These are phyloP conservation scores for Aspergillus caelatus DNA, from an alignment of 2,329 filamentous ascomycete species.

Conservation along the genomic window DNA sequence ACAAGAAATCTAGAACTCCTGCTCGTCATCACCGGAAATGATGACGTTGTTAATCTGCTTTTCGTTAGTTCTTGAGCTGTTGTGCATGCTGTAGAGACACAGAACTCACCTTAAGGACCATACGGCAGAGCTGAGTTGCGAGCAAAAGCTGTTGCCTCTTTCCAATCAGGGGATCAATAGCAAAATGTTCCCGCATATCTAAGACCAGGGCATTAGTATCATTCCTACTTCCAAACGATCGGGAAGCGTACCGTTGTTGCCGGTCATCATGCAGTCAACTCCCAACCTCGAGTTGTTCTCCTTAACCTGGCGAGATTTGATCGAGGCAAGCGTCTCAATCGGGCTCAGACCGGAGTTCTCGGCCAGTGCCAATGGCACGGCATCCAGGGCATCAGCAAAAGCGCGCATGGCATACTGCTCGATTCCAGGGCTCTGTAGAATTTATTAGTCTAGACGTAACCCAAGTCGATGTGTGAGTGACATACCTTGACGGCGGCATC, in stretches of 20 bases:
- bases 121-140: constrained; percentile 94
- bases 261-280: constrained; percentile 96
- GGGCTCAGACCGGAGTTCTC: constrained; percentile 97
- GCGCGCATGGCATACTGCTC: constrained; percentile 99
- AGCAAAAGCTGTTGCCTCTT: constrained; percentile 97
- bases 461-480: neutral
- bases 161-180: constrained; percentile 96
- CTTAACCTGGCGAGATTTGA: constrained; percentile 97
- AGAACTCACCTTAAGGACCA: constrained; percentile 83
- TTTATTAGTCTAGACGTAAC: constrained; percentile 2
- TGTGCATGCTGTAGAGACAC: neutral
- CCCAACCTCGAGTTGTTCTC: constrained; percentile 77
- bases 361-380: constrained; percentile 90
- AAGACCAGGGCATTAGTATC: constrained; percentile 15
- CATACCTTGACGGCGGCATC: constrained; percentile 80
- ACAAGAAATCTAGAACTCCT: constrained; percentile 70
- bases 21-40: constrained; percentile 81
- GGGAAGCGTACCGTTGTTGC: constrained; percentile 75
- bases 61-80: constrained; percentile 20
- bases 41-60: constrained; percentile 84
- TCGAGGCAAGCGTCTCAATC: constrained; percentile 89
- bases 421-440: constrained; percentile 76
- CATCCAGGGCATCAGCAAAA: constrained; percentile 91
- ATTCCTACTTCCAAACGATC: neutral
- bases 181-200: constrained; percentile 97